Evolutionary conservation across 164 flowering plant genomes (phyloP).

Genomic region (Annona squamosa): DNA sequence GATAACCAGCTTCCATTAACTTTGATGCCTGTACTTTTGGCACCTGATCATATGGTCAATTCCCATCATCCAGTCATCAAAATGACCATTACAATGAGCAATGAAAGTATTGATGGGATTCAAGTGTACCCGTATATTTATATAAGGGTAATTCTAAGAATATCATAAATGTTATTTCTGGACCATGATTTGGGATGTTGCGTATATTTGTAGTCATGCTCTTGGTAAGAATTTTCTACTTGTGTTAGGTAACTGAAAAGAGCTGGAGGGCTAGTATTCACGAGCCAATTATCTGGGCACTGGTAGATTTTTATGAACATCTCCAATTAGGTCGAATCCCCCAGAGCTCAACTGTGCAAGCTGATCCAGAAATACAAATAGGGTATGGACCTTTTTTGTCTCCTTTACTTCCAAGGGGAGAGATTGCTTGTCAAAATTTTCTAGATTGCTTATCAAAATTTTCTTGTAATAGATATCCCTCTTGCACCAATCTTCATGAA

Average conservation of each 20-base stretch:
- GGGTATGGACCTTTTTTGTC: constrained; percentile 44
- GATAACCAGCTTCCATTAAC: constrained; percentile 94
- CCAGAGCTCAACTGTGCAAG: constrained; percentile 51
- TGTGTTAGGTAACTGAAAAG: constrained; percentile 69
- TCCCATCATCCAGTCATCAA: constrained; percentile 74
- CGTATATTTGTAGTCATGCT: background rate
- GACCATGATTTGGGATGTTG: background rate
- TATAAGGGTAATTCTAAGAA: constrained; percentile 52
- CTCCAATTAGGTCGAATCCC: constrained; percentile 76
- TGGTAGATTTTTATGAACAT: constrained; percentile 59
- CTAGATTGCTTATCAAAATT: too few relatives aligned
- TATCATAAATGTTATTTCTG: background rate
- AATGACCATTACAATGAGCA: constrained; percentile 68
- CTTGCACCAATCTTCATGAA: too few relatives aligned
- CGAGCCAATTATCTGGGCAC: constrained; percentile 95
- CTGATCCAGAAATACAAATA: constrained; percentile 92
- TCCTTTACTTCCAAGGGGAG: too few relatives aligned
- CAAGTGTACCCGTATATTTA: constrained; percentile 79
- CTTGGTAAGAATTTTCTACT: constrained; percentile 11
- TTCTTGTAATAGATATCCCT: too few relatives aligned
- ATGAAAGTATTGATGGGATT: constrained; percentile 65
- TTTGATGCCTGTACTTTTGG: constrained; percentile 80
- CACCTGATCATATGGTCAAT: constrained; percentile 65
- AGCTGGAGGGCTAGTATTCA: constrained; percentile 82
- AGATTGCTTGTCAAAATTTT: too few relatives aligned